Conservation (phyloP, 2,329 filamentous ascomycete species). For the Sclerotinia spermophila region DNA sequence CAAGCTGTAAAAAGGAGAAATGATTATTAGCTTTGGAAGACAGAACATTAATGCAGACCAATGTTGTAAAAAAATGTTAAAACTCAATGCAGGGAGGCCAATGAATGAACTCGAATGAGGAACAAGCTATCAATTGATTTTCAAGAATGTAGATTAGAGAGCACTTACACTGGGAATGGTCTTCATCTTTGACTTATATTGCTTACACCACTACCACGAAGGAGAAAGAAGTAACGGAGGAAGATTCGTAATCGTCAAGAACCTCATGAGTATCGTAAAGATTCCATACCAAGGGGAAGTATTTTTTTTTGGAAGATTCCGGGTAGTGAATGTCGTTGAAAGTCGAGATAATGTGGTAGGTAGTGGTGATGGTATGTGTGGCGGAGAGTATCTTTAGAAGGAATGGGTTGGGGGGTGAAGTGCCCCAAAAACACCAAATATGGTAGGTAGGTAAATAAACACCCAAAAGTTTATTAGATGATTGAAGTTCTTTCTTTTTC, state of each 20-base stretch:
- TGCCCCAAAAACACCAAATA: not conserved
- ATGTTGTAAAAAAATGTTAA: not conserved
- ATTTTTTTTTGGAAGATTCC: too few species aligned
- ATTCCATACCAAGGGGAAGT: constrained; percentile 28
- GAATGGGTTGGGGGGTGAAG: constrained; percentile 11
- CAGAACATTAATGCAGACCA: not conserved
- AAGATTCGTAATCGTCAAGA: constrained; percentile 25
- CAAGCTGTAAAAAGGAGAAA: constrained; percentile 33
- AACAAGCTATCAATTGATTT: not conserved
- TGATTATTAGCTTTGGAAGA: constrained; percentile 5
- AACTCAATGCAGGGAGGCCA: constrained; percentile 11
- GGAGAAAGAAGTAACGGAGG: constrained; percentile 28
- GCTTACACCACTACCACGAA: constrained; percentile 23
- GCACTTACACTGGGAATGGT: constrained; percentile 37
- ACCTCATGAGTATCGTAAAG: constrained; percentile 32
- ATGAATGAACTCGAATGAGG: not conserved
- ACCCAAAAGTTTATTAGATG: not conserved
- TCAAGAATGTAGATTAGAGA: constrained; percentile 5
- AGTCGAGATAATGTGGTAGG: not conserved
- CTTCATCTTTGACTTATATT: constrained; percentile 32
- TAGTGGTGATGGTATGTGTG: not conserved
- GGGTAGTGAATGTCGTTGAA: not conserved
- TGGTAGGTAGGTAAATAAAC: constrained; percentile 5
- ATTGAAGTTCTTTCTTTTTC: constrained; percentile 14
- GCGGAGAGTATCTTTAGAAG: not conserved